These are phyloP conservation scores for Cyberlindnera subsufficiens DNA, from an alignment of 805 yeast genomes.

Conservation along the genomic window DNA sequence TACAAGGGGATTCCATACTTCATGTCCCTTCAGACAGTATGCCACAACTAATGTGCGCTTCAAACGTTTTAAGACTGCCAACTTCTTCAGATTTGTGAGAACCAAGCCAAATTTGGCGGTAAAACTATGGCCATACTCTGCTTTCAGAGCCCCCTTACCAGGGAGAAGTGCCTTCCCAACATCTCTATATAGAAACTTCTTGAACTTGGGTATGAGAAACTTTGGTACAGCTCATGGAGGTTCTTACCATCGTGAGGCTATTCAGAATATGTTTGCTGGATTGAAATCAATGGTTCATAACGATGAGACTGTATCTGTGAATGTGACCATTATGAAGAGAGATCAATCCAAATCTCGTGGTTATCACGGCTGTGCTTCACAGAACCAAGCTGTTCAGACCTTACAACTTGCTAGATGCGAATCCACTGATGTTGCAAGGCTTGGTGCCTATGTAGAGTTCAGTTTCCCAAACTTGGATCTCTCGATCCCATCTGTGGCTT, in stretches of 20 bases:
- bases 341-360: slow-evolving; percentile 1
- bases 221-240: slow-evolving; percentile 31
- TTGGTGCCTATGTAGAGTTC: slow-evolving; percentile 58
- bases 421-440: slow-evolving; percentile 20
- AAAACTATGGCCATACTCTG: slow-evolving; percentile 21
- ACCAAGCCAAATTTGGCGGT: slow-evolving; percentile 4
- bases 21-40: slow-evolving; percentile 5
- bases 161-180: slow-evolving; percentile 23
- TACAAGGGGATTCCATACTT: slow-evolving; percentile 25
- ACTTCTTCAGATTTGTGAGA: slow-evolving; percentile 3
- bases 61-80: slow-evolving; percentile 6
- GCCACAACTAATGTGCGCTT: slow-evolving; percentile 4
- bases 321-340: background rate
- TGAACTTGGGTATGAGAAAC: slow-evolving; percentile 31
- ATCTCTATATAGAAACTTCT: slow-evolving; percentile 30
- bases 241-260: slow-evolving; percentile 47
- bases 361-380: slow-evolving; percentile 21
- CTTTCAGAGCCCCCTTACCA: slow-evolving; percentile 17
- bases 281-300: slow-evolving; percentile 32
- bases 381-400: slow-evolving; percentile 26
- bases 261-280: slow-evolving; percentile 48
- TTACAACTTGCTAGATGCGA: slow-evolving; percentile 31
- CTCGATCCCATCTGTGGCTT: slow-evolving; percentile 33
- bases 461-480: slow-evolving; percentile 34
- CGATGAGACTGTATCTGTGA: slow-evolving; percentile 14